phyloP scores from a whole-genome alignment of 208 protist species.

The Trypanosoma scelopori region DNA sequence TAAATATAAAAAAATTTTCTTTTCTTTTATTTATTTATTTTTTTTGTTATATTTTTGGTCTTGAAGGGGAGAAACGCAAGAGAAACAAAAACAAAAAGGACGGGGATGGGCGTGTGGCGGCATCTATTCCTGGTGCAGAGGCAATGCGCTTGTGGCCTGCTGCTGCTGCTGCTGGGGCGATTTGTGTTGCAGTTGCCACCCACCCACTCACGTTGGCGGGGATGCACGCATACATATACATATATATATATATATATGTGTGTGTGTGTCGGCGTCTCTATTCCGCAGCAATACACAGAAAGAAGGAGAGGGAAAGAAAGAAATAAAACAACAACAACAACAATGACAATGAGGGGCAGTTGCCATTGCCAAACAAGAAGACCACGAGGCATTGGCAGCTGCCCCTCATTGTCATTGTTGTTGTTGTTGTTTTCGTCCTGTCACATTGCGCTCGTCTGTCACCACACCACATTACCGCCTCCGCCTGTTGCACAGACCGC shows the following conservation, averaged over 20 bases:
- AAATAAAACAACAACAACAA: conserved; percentile 7
- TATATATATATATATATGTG: background rate
- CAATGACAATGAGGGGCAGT: background rate
- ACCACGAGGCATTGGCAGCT: no score
- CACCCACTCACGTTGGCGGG: background rate
- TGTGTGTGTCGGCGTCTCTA: background rate
- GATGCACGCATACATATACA: background rate
- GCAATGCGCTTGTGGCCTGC: background rate
- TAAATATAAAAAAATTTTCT: no score
- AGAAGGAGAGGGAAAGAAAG: no score
- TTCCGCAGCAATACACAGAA: no score
- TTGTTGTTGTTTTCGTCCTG: no score
- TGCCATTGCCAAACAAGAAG: background rate
- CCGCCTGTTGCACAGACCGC: background rate
- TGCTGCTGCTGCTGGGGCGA: no score
- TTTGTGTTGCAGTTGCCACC: no score
- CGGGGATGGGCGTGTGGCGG: background rate
- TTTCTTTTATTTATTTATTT: conserved; percentile 17
- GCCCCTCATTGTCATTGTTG: no score
- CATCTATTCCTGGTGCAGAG: no score
- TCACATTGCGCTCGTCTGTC: no score
- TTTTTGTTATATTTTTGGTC: background rate
- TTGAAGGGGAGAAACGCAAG: background rate
- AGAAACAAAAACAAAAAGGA: conserved; percentile 8
- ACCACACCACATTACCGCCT: conserved; percentile 3